Evolutionary conservation across 1,139 yeast genomes (phyloP), one percentile per base, ranked within the genome.

Genomic region (Ogataea hybrid): DNA sequence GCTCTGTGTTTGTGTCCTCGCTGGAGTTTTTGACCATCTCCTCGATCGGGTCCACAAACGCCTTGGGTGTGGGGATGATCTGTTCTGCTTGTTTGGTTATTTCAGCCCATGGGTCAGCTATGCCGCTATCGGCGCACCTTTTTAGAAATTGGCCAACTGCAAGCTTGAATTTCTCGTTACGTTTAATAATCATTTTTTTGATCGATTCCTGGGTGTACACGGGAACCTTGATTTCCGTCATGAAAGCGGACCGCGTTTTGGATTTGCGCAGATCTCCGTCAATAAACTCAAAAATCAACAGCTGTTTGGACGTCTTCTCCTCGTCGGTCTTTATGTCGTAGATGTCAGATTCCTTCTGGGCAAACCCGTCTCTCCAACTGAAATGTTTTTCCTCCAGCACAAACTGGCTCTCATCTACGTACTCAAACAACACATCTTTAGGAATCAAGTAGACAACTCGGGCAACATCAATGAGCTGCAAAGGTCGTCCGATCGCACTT

Each of bases 211-310:
- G 62, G 0, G 73, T 64, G 50, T 69, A 75, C 0, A 62, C 62
- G 1, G 81, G 81, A 29, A 70, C 42, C 37, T 57, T 66, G 46
- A 71, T 61, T 48, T 63, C 67, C 12, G 64, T 54, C 43, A 50
- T 51, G 42, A 58, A 62, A 1, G 64, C 54, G 5, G 64, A 51
- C 37, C 63, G 61, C 1, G 70, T 59, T 55, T 68, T 66, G 3
- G 73, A 62, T 37, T 71, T 68, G 39, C 66, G 60, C 55, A 75
- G 61, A 41, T 73, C 68, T 3, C 88, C 87, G 62, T 89, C 96
- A 15, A 78, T 70, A 59, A 89, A 87, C 54, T 85, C 95, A 59
- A 89, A 84, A 2, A 88, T 70, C 21, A 89, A 67, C 3, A 86
- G 55, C 51, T 82, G 88, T 27, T 67, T 67, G 1, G 65, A 57